phyloP scores from a whole-genome alignment of 805 yeast genomes.

The Lipomyces anomalus region DNA sequence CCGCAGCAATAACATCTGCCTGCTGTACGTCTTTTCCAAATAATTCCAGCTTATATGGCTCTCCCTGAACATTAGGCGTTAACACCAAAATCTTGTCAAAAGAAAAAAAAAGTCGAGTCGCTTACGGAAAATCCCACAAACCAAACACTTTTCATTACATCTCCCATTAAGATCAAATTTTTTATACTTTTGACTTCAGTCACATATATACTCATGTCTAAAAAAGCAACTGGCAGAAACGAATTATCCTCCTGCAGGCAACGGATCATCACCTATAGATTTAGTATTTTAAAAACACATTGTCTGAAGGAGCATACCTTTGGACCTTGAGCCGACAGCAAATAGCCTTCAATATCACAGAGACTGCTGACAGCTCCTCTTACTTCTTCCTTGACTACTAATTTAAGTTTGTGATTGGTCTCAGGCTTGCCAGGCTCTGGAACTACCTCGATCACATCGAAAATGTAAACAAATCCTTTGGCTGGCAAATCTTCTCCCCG shows the following conservation, averaged over 20 bases:
- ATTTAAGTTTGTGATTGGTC: slow-evolving; percentile 69
- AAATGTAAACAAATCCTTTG: slow-evolving; percentile 69
- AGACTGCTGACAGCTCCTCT: slow-evolving; percentile 79
- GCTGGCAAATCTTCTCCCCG: slow-evolving; percentile 77
- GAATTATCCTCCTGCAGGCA: slow-evolving; percentile 79
- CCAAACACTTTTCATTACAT: slow-evolving; percentile 68
- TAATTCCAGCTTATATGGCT: slow-evolving; percentile 79
- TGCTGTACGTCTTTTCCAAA: slow-evolving; percentile 68
- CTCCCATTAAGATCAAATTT: slow-evolving; percentile 75
- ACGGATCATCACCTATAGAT: slow-evolving; percentile 56
- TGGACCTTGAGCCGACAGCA: slow-evolving; percentile 82
- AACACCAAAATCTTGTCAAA: background rate
- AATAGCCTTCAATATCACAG: slow-evolving; percentile 75
- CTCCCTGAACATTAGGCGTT: slow-evolving; percentile 41
- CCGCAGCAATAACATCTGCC: slow-evolving; percentile 64
- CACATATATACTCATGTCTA: slow-evolving; percentile 76
- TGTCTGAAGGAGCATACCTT: slow-evolving; percentile 44
- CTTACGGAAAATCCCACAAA: slow-evolving; percentile 70
- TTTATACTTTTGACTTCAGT: slow-evolving; percentile 78
- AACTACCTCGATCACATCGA: slow-evolving; percentile 72
- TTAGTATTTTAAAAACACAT: slow-evolving; percentile 5
- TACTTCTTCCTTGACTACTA: slow-evolving; percentile 63
- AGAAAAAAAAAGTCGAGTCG: background rate
- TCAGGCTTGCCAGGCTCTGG: slow-evolving; percentile 89
- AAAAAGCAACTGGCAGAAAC: slow-evolving; percentile 88